Evolutionary conservation across 768 basidiomycete species (phyloP).

Genomic region (Termitomyces sp.): DNA sequence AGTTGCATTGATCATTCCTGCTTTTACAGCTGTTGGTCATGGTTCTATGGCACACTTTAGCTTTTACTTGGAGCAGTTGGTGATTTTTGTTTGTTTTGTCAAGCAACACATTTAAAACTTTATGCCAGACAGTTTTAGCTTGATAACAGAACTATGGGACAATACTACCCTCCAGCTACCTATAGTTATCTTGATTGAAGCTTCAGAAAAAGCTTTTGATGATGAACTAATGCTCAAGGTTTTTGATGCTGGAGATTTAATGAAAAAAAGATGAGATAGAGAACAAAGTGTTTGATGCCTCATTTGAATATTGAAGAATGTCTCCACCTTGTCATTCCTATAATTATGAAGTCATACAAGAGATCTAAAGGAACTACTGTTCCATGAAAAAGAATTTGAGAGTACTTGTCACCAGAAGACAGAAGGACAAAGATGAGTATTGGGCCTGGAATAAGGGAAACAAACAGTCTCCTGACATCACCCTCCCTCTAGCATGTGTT

Average conservation of each 20-base stretch:
- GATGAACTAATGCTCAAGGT: conserved; percentile 90
- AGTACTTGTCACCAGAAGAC: too few relatives aligned
- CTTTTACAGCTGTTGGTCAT: conserved; percentile 85
- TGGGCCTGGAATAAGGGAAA: too few relatives aligned
- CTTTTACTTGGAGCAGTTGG: conserved; percentile 91
- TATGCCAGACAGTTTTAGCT: conserved; percentile 75
- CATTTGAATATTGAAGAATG: conserved; percentile 99
- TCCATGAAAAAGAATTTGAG: conserved; percentile 77
- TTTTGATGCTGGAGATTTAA: conserved; percentile 75
- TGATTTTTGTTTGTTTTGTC: conserved; percentile 92
- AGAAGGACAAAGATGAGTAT: too few relatives aligned
- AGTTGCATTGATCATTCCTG: conserved; percentile 78
- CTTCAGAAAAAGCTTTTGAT: conserved; percentile 88
- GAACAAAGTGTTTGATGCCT: conserved; percentile 90
- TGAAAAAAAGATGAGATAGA: conserved; percentile 78
- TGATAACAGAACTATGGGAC: conserved; percentile 92
- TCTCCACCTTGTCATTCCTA: conserved; percentile 91
- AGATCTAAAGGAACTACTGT: conserved; percentile 65
- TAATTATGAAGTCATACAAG: conserved; percentile 90
- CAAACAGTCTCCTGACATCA: too few relatives aligned
- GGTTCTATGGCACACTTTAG: conserved; percentile 77
- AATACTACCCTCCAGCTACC: conserved; percentile 79
- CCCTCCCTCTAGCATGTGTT: too few relatives aligned
- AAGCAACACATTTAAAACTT: conserved; percentile 96
- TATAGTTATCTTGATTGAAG: conserved; percentile 88